Base-by-base conservation (phyloP, 306 rosid species). In the barrel medic (Medicago truncatula) region DNA sequence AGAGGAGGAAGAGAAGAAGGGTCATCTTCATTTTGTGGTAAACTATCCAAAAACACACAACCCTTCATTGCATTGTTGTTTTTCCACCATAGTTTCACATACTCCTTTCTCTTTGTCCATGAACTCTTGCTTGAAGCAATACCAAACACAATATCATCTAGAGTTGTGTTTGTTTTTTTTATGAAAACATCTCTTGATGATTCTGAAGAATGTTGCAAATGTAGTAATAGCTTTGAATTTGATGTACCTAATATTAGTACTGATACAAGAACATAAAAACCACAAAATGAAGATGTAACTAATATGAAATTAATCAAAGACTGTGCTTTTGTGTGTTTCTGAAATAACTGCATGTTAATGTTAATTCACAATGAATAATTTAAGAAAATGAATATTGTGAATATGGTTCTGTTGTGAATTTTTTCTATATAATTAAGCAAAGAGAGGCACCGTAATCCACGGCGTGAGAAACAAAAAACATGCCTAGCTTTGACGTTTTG, bases 81-180 rank as follows among this genome's bases (percentile, higher is more conserved):
- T 56, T 78, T 86, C 97, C 97, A 95, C 98, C 97, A 95, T 4
- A 89, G 78, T 50, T 82, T 66, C 1, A 78, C 80, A 38, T 86
- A 84, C 20, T 90, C 96, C 67, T 92, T 92, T 43, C 96, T 76
- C 80, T 66, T 66, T 9, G 80, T 75, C 98, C 98, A 95, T 0
- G 96, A 78, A 0, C 69, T 43, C 73, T 76, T 67, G 78, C 81
- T 85, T 11, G 97, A 90, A 10, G 96, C 96, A 78, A 95, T 90
- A 47, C 96, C 97, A 16, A 95, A 95, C 78, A 92, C 97, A 73
- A 95, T 40, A 66, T 94, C 90, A 62, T 87, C 84, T 7, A 89
- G 82, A 17, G 90, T 82, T 20, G 93, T 90, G 0, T 61, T 61
- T 0, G 16, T 17, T 0, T 0, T 60, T n/a, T 34, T 1, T 9